Conservation (phyloP, 2,329 filamentous ascomycete species). For the Claviceps cyperi region DNA sequence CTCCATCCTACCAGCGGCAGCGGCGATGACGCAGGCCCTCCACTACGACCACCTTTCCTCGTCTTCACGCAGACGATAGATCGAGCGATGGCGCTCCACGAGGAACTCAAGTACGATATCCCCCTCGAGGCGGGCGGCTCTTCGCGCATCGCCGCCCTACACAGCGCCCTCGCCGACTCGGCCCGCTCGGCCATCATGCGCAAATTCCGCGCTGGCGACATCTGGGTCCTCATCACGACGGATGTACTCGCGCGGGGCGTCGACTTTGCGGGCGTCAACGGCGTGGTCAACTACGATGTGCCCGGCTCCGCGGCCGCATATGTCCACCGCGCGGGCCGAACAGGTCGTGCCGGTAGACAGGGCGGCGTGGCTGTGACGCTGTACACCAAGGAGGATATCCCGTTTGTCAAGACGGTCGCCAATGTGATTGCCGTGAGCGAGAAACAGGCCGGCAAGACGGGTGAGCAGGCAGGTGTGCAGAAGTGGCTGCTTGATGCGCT, state of each 20-base stretch:
- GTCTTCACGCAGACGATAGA: conserved; percentile 96
- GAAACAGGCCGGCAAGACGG: conserved; percentile 44
- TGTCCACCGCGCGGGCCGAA: conserved; percentile 84
- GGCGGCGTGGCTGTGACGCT: conserved; percentile 86
- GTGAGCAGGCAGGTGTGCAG: conserved; percentile 47
- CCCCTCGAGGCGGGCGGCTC: conserved; percentile 75
- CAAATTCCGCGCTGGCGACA: conserved; percentile 76
- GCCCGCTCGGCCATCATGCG: conserved; percentile 72
- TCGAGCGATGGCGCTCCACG: conserved; percentile 71
- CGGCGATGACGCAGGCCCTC: conserved; percentile 34
- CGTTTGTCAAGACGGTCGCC: conserved; percentile 75
- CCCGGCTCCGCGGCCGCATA: conserved; percentile 83
- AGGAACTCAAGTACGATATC: conserved; percentile 89
- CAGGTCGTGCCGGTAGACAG: conserved; percentile 72
- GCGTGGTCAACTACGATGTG: conserved; percentile 95
- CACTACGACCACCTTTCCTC: conserved; percentile 73
- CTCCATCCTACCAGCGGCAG: conserved; percentile 54
- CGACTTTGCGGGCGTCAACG: conserved; percentile 89
- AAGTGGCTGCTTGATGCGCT: conserved; percentile 82
- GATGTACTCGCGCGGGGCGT: conserved; percentile 85
- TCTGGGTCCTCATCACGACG: conserved; percentile 94
- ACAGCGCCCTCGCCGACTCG: conserved; percentile 68
- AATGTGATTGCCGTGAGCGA: conserved; percentile 83
- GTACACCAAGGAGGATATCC: conserved; percentile 90
- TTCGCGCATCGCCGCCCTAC: conserved; percentile 73